These are phyloP conservation scores for Diphasiastrum complanatum DNA, from an alignment of 83 land plant genomes.

Conservation along the genomic window DNA sequence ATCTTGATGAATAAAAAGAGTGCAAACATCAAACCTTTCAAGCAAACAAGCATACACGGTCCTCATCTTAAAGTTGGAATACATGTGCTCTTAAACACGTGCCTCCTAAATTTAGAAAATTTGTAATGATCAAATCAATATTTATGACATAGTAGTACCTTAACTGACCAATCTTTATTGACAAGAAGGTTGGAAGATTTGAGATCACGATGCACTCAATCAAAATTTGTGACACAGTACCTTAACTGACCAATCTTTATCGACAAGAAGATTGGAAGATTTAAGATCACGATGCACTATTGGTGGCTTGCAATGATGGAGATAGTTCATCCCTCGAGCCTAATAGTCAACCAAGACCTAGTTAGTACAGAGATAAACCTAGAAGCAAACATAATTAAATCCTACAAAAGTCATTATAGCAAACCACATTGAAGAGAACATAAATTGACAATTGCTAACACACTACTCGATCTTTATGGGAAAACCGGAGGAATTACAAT, in stretches of 20 bases:
- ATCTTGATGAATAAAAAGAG: neutral
- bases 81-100: no score
- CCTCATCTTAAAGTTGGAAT: no score
- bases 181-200: neutral
- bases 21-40: no score
- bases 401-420: neutral
- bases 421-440: neutral
- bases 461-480: neutral
- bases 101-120: no score
- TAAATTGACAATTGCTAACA: neutral
- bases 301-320: slow-evolving; percentile 52
- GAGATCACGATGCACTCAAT: no score
- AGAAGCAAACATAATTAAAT: neutral
- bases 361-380: neutral
- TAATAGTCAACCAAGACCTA: slow-evolving; percentile 7
- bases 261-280: slow-evolving; percentile 58
- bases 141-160: no score
- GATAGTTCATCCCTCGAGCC: slow-evolving; percentile 57
- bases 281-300: slow-evolving; percentile 58
- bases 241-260: slow-evolving; percentile 59
- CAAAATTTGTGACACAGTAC: slow-evolving; percentile 19
- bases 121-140: no score
- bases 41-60: no score
- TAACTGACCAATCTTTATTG: neutral
- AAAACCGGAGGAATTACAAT: slow-evolving; percentile 27